These are phyloP conservation scores for Symbiodinium natans DNA, from an alignment of 73 alveolate species.

Conservation along the genomic window DNA sequence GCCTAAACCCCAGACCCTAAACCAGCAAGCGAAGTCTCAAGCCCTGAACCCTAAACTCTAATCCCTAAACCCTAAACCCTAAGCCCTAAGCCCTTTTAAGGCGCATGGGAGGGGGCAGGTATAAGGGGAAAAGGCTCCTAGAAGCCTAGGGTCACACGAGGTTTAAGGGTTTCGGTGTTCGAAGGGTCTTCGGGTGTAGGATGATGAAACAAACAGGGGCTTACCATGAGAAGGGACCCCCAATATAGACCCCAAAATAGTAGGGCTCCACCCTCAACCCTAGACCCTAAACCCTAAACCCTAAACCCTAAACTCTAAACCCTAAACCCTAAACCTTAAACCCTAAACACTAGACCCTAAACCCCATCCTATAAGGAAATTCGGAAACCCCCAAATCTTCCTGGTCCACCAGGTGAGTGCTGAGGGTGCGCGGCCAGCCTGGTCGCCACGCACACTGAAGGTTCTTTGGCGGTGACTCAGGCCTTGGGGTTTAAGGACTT, in stretches of 20 bases:
- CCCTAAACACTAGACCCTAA: background rate
- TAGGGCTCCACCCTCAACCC: background rate
- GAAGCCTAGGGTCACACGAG: too few species aligned
- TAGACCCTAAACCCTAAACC: background rate
- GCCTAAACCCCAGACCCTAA: too few species aligned
- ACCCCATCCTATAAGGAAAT: background rate
- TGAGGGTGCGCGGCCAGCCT: slow-evolving; percentile 65
- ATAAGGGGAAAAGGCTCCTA: too few species aligned
- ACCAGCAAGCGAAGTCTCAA: too few species aligned
- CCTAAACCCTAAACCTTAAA: background rate
- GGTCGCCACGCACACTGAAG: background rate
- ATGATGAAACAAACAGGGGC: too few species aligned
- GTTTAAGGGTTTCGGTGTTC: too few species aligned
- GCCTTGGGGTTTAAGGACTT: too few species aligned
- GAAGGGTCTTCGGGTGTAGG: too few species aligned
- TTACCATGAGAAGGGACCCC: too few species aligned
- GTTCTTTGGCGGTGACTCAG: too few species aligned
- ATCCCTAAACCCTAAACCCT: background rate
- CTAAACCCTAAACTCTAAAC: background rate
- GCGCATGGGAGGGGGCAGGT: too few species aligned
- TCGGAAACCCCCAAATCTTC: background rate
- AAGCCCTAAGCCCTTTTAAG: too few species aligned
- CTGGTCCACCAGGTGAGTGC: slow-evolving; percentile 72
- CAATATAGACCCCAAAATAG: background rate
- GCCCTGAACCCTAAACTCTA: background rate